phyloP scores from a whole-genome alignment of 2,329 filamentous ascomycete genomes.

The Neofusicoccum parvum region DNA sequence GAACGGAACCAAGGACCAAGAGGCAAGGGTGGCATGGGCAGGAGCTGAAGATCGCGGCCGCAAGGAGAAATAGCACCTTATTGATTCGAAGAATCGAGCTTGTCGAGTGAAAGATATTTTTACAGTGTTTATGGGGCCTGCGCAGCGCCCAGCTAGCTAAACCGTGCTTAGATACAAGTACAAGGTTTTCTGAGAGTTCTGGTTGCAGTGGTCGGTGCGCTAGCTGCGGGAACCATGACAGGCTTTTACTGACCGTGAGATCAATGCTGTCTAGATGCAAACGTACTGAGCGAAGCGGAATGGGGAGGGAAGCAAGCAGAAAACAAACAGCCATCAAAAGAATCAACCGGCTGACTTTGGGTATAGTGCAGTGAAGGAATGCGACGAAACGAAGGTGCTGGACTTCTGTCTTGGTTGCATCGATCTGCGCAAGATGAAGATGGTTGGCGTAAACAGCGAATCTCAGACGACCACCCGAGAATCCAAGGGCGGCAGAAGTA shows the following conservation, averaged over 20 bases:
- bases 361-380: slow-evolving; percentile 18
- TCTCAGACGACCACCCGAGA: slow-evolving; percentile 11
- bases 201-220: background rate
- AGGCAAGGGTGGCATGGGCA: background rate
- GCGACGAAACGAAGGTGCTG: slow-evolving; percentile 16
- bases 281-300: background rate
- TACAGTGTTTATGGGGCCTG: slow-evolving; percentile 14
- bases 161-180: slow-evolving; percentile 15
- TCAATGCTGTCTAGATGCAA: slow-evolving; percentile 5
- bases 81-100: background rate
- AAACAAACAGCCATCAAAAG: background rate
- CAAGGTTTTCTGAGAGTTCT: background rate
- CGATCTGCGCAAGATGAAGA: slow-evolving; percentile 4
- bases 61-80: background rate
- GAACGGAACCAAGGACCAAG: background rate
- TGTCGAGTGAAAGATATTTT: background rate
- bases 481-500: slow-evolving; percentile 14
- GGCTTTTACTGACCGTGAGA: slow-evolving; percentile 1
- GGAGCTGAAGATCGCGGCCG: background rate
- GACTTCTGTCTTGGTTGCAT: slow-evolving; percentile 10
- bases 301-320: background rate
- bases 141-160: background rate
- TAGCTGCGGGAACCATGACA: slow-evolving; percentile 2
- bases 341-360: slow-evolving; percentile 10
- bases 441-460: background rate